Evolutionary conservation across 345 rosid species (phyloP).

Genomic region (Hypericum perforatum): DNA sequence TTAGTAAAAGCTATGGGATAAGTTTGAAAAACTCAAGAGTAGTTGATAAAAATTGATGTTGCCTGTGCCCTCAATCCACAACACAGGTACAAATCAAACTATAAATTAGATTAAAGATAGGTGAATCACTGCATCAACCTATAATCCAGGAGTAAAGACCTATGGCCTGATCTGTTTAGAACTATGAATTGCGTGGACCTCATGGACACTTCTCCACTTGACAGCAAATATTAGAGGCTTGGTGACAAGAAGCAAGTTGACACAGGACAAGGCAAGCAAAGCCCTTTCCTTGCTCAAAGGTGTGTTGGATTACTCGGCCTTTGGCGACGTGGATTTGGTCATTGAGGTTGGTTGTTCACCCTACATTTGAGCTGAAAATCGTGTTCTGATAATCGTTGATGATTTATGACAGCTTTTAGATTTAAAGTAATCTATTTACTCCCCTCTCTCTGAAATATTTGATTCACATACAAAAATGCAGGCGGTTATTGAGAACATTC

Average conservation of each 20-base stretch:
- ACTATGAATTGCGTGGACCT: no score
- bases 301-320: slow-evolving; percentile 64
- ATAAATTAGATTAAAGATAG: no score
- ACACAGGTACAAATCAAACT: no score
- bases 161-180: no score
- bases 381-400: neutral
- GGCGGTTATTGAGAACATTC: slow-evolving; percentile 82
- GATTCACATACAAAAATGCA: slow-evolving; percentile 24
- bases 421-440: slow-evolving; percentile 3
- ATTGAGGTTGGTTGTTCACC: slow-evolving; percentile 52
- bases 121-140: no score
- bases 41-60: no score
- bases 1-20: no score
- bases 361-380: neutral
- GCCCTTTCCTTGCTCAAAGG: slow-evolving; percentile 74
- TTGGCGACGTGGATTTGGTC: slow-evolving; percentile 89
- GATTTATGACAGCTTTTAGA: neutral
- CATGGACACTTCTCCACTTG: slow-evolving; percentile 10
- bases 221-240: slow-evolving; percentile 69
- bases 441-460: neutral
- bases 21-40: no score
- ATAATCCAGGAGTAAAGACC: no score
- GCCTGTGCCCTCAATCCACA: no score
- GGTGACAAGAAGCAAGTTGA: slow-evolving; percentile 57
- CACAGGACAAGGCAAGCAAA: slow-evolving; percentile 60